A percentile compares a stretch with the other conserved stretches of the same genome.
These are phyloP conservation scores for Acarospora socialis DNA, from an alignment of 2,329 filamentous ascomycete genomes.

Conservation along the genomic window DNA sequence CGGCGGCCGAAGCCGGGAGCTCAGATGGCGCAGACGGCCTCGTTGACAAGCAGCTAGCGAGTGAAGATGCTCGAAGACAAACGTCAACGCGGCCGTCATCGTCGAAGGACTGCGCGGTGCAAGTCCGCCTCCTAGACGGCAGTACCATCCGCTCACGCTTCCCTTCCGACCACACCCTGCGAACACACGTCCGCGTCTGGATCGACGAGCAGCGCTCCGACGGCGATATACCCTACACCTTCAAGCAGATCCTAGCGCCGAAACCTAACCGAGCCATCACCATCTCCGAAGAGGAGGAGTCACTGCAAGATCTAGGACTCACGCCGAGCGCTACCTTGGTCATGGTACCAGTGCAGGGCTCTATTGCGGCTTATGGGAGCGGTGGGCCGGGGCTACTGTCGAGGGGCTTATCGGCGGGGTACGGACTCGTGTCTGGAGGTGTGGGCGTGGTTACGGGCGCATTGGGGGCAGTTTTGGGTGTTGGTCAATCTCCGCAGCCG, in stretches of 20 bases:
- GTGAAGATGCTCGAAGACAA: slow-evolving; percentile 14
- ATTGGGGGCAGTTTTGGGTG: slow-evolving; percentile 31
- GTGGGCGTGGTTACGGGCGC: slow-evolving; percentile 28
- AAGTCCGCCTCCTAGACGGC: slow-evolving; percentile 74
- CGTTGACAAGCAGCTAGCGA: slow-evolving; percentile 15
- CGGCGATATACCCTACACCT: slow-evolving; percentile 54
- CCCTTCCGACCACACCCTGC: slow-evolving; percentile 46
- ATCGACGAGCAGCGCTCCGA: slow-evolving; percentile 50
- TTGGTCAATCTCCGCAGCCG: slow-evolving; percentile 17
- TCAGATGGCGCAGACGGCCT: slow-evolving; percentile 18
- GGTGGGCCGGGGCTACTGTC: slow-evolving; percentile 26
- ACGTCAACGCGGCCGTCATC: slow-evolving; percentile 9
- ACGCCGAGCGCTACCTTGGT: slow-evolving; percentile 71
- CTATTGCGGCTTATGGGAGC: slow-evolving; percentile 42
- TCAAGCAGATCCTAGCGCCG: slow-evolving; percentile 72
- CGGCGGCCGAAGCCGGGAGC: slow-evolving; percentile 22
- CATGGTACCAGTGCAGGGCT: slow-evolving; percentile 54
- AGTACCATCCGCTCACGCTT: slow-evolving; percentile 64
- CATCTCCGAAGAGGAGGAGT: slow-evolving; percentile 56
- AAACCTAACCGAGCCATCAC: slow-evolving; percentile 61
- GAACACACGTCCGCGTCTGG: slow-evolving; percentile 58
- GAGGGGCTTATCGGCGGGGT: slow-evolving; percentile 20
- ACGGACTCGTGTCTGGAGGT: slow-evolving; percentile 26
- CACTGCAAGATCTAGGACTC: slow-evolving; percentile 55
- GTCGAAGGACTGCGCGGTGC: slow-evolving; percentile 42